A percentile compares a stretch with the other conserved stretches of the same genome.
Evolutionary conservation across 2,329 filamentous ascomycete genomes (phyloP).

Genomic region (Albophoma yamanashiensis): DNA sequence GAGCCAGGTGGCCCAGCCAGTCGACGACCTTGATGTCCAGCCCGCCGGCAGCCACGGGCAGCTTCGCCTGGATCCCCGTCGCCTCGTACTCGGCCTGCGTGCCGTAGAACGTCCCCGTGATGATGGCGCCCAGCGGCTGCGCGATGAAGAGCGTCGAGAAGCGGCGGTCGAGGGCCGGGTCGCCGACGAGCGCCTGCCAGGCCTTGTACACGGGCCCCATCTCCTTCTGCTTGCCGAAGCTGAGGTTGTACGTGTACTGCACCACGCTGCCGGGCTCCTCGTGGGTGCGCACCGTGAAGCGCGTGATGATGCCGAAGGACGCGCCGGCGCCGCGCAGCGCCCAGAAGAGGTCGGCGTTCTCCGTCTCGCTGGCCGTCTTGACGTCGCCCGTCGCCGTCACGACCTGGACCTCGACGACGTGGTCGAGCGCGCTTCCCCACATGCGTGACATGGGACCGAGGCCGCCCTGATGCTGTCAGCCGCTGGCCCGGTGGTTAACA

Average conservation of each 20-base stretch:
- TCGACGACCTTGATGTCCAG: conserved; percentile 41
- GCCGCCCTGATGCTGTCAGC: conserved; percentile 31
- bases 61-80: conserved; percentile 34
- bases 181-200: conserved; percentile 47
- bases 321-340: conserved; percentile 45
- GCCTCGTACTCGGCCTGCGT: conserved; percentile 42
- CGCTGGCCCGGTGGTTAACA: neutral
- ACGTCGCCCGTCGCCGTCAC: conserved; percentile 46
- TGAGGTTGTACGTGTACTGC: conserved; percentile 47
- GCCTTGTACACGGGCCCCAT: conserved; percentile 38
- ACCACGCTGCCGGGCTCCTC: conserved; percentile 44
- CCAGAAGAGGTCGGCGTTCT: conserved; percentile 45
- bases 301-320: conserved; percentile 45
- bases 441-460: conserved; percentile 47
- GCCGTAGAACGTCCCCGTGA: conserved; percentile 53
- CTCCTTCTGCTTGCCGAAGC: conserved; percentile 33
- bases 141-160: conserved; percentile 48
- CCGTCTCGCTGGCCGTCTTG: conserved; percentile 30
- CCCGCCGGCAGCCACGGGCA: conserved; percentile 27
- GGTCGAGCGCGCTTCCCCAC: conserved; percentile 47
- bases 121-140: conserved; percentile 40
- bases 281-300: conserved; percentile 45
- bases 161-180: conserved; percentile 44
- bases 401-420: conserved; percentile 42
- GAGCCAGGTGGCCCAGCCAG: conserved; percentile 50